Evolutionary conservation across 1,284 basidiomycete species (phyloP).

Genomic region (Austroboletus niveus): DNA sequence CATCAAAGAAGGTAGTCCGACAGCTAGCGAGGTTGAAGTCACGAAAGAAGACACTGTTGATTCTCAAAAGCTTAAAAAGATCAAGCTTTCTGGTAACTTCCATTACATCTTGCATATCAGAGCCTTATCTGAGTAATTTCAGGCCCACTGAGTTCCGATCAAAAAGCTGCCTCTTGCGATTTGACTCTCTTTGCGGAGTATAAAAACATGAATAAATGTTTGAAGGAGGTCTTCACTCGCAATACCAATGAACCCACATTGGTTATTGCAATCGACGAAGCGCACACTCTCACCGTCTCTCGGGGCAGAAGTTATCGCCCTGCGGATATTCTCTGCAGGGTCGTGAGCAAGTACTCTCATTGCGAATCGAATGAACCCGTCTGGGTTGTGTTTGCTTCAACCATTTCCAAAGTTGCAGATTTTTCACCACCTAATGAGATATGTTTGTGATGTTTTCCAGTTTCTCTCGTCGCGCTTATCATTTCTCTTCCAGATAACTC

Average conservation of each 20-base stretch:
- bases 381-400: conserved; percentile 16
- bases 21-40: too few species aligned
- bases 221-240: background rate
- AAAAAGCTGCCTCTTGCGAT: background rate
- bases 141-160: too few species aligned
- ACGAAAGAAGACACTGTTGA: too few species aligned
- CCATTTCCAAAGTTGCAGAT: conserved; percentile 9
- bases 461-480: background rate
- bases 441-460: background rate
- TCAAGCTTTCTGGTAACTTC: too few species aligned
- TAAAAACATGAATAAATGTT: background rate
- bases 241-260: background rate
- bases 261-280: background rate
- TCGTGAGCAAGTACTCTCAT: background rate
- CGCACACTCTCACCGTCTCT: background rate
- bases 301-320: background rate
- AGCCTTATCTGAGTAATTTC: too few species aligned
- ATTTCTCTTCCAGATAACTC: too few species aligned
- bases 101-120: too few species aligned
- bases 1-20: too few species aligned
- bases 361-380: background rate
- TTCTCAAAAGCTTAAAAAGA: too few species aligned
- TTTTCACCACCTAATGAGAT: conserved; percentile 6
- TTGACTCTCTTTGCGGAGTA: background rate
- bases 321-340: background rate